Percentiles rank a stretch among this genome's conserved stretches.
These are phyloP conservation scores for Boletus barrowsii DNA, from an alignment of 768 basidiomycete genomes.

Conservation along the genomic window DNA sequence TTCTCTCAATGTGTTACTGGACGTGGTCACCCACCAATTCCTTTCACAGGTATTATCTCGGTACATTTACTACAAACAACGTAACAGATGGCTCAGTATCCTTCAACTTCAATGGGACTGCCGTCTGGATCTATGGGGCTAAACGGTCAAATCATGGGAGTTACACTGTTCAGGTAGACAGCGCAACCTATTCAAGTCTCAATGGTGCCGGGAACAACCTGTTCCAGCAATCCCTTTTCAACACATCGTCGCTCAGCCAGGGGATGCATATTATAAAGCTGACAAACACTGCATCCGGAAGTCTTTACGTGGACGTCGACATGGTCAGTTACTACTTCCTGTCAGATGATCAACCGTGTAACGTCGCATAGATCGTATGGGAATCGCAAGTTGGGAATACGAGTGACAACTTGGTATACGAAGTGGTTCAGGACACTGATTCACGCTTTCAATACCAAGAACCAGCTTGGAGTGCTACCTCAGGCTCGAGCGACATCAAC, in stretches of 20 bases:
- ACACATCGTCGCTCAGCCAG: constrained; percentile 30
- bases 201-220: constrained; percentile 29
- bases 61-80: constrained; percentile 41
- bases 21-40: not conserved
- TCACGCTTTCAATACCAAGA: constrained; percentile 39
- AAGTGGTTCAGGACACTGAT: constrained; percentile 36
- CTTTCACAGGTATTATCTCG: constrained; percentile 35
- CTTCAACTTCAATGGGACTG: constrained; percentile 49
- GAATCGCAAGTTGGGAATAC: constrained; percentile 25
- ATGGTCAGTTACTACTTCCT: constrained; percentile 28
- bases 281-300: constrained; percentile 34
- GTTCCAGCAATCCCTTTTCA: constrained; percentile 45
- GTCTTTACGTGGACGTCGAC: constrained; percentile 43
- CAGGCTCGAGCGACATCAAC: constrained; percentile 21
- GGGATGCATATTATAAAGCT: constrained; percentile 36
- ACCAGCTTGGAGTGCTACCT: constrained; percentile 35
- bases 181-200: constrained; percentile 20
- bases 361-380: constrained; percentile 25
- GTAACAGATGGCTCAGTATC: constrained; percentile 32
- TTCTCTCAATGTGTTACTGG: not conserved
- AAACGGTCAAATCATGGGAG: constrained; percentile 46
- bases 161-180: constrained; percentile 44
- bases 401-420: constrained; percentile 9
- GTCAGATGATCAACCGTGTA: not conserved
- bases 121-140: constrained; percentile 48